A percentile compares a stretch with the other conserved stretches of the same genome.
phyloP scores from a whole-genome alignment of 75 land plant genomes.

The Gnetum montanum region DNA sequence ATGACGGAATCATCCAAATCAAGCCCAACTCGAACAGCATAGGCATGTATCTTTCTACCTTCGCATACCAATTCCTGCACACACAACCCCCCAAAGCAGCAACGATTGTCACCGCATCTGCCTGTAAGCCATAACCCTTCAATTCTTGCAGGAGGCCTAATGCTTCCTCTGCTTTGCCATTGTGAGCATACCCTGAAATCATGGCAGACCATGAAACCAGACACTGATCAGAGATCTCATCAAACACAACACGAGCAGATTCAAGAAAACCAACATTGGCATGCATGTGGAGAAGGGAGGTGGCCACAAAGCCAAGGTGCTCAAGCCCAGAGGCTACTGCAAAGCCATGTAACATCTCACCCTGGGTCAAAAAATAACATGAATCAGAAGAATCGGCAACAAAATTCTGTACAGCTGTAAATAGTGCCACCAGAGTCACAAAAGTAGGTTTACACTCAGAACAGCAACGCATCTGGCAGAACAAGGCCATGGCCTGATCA shows the following conservation, averaged over 20 bases:
- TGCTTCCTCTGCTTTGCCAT: constrained; percentile 6
- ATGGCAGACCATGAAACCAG: constrained; percentile 14
- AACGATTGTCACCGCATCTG: constrained; percentile 15
- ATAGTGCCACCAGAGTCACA: constrained; percentile 6
- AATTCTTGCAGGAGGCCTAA: constrained; percentile 7
- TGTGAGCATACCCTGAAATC: constrained; percentile 6
- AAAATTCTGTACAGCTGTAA: constrained; percentile 39
- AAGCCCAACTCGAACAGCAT: neutral
- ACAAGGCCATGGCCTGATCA: constrained; percentile 10
- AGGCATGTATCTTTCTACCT: constrained; percentile 7
- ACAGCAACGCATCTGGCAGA: constrained; percentile 20
- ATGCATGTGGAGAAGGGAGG: constrained; percentile 12
- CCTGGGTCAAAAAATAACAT: constrained; percentile 20
- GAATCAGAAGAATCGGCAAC: constrained; percentile 47
- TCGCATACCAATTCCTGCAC: constrained; percentile 4
- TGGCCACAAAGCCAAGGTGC: neutral
- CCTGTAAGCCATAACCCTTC: constrained; percentile 2
- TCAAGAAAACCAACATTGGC: constrained; percentile 5
- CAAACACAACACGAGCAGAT: constrained; percentile 8
- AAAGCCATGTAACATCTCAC: constrained; percentile 10
- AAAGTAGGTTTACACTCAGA: constrained; percentile 14
- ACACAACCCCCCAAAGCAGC: constrained; percentile 17
- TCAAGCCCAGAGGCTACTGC: constrained; percentile 7
- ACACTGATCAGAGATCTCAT: constrained; percentile 5
- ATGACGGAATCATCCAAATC: constrained; percentile 1